These are phyloP conservation scores for Coemansia aciculifera DNA, from an alignment of 192 early-diverging fungal genomes.

Conservation along the genomic window DNA sequence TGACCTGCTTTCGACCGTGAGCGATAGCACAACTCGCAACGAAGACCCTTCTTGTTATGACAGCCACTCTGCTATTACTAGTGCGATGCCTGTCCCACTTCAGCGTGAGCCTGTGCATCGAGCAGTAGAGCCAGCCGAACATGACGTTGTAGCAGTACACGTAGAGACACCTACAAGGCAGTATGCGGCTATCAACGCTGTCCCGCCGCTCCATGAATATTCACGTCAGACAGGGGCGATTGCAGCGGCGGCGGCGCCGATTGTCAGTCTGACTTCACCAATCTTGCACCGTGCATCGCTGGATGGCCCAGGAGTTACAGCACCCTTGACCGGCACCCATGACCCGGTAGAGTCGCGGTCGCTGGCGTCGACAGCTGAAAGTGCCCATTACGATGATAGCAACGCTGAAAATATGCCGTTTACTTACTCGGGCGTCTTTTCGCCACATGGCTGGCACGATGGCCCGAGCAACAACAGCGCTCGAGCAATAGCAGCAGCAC, in stretches of 20 bases:
- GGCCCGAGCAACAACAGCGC: neutral
- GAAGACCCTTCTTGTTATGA: neutral
- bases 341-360: conserved; percentile 7
- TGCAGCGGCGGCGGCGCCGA: conserved; percentile 23
- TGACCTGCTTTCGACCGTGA: conserved; percentile 24
- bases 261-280: conserved; percentile 16
- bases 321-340: conserved; percentile 13
- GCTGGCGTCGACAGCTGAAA: conserved; percentile 9
- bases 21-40: neutral
- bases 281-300: conserved; percentile 10
- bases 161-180: conserved; percentile 8
- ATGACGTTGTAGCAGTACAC: neutral
- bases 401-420: conserved; percentile 31
- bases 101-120: neutral
- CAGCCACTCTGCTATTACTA: neutral
- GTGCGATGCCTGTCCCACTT: conserved; percentile 1
- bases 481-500: conserved; percentile 1
- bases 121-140: neutral
- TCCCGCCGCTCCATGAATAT: conserved; percentile 28
- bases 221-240: conserved; percentile 11
- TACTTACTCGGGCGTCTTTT: conserved; percentile 54
- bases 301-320: conserved; percentile 14
- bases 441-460: conserved; percentile 24
- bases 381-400: conserved; percentile 9
- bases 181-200: conserved; percentile 35